phyloP scores from a whole-genome alignment of 2,329 filamentous ascomycete species.

The Colletotrichum sp. region DNA sequence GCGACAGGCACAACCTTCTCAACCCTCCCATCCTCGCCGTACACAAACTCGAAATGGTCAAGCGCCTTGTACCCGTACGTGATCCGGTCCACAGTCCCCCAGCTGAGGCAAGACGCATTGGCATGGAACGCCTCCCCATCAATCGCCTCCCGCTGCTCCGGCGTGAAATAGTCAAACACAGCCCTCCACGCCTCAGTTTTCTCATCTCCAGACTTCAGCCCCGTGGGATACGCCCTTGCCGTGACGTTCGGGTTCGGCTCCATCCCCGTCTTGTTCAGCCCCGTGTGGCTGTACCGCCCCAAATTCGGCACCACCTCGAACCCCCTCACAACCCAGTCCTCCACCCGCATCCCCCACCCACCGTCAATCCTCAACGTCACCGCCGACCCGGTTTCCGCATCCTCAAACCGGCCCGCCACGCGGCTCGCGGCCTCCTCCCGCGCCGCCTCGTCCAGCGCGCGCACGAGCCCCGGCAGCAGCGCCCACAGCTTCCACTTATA shows the following conservation, averaged over 20 bases:
- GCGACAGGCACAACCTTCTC: conserved; percentile 4
- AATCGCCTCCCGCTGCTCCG: conserved; percentile 18
- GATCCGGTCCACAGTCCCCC: conserved; percentile 34
- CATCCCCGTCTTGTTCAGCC: not conserved
- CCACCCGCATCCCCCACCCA: conserved; percentile 42
- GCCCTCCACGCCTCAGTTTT: conserved; percentile 35
- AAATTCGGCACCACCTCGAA: conserved; percentile 44
- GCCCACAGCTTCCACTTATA: not conserved
- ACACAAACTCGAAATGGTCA: conserved; percentile 32
- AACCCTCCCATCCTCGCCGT: not conserved
- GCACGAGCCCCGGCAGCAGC: conserved; percentile 38
- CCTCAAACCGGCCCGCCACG: conserved; percentile 42
- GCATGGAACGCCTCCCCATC: conserved; percentile 30
- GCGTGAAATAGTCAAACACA: conserved; percentile 28
- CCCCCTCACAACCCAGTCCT: conserved; percentile 42
- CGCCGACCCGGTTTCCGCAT: conserved; percentile 42
- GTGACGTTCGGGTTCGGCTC: not conserved
- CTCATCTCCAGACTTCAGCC: not conserved
- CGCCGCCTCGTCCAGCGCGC: conserved; percentile 44
- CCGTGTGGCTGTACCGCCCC: conserved; percentile 24
- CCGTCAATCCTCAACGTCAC: conserved; percentile 41
- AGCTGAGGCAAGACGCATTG: conserved; percentile 33
- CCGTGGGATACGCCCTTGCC: conserved; percentile 24
- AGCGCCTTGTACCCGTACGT: conserved; percentile 32
- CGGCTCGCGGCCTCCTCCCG: conserved; percentile 24